A percentile compares a stretch with the other conserved stretches of the same genome.
Conservation (phyloP, 768 basidiomycete genomes). For the Calocybe gangraenosa region DNA sequence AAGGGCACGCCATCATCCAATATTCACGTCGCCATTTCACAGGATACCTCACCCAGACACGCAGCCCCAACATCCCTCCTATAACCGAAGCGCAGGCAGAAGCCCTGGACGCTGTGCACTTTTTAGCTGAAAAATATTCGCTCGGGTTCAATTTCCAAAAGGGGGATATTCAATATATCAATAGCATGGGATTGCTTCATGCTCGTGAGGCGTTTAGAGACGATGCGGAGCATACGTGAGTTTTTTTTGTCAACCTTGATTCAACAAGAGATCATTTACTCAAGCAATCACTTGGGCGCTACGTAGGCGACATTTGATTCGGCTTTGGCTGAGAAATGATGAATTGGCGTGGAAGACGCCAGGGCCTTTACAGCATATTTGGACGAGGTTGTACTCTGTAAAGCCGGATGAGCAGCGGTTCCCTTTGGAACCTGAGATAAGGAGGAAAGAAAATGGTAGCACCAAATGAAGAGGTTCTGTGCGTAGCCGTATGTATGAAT, state of each 20-base stretch:
- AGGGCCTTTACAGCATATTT: slow-evolving; percentile 30
- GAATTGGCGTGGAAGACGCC: slow-evolving; percentile 43
- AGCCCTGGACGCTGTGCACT: slow-evolving; percentile 42
- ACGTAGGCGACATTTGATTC: slow-evolving; percentile 41
- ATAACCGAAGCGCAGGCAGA: slow-evolving; percentile 48
- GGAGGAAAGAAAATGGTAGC: slow-evolving; percentile 30
- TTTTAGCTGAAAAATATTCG: slow-evolving; percentile 38
- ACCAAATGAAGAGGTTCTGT: slow-evolving; percentile 17
- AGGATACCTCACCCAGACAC: slow-evolving; percentile 31
- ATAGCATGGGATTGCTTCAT: slow-evolving; percentile 39
- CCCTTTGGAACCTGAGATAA: slow-evolving; percentile 40
- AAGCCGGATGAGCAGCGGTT: slow-evolving; percentile 39
- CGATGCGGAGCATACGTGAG: slow-evolving; percentile 37
- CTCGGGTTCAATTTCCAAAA: slow-evolving; percentile 43
- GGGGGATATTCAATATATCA: slow-evolving; percentile 48
- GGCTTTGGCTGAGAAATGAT: slow-evolving; percentile 43
- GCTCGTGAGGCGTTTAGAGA: slow-evolving; percentile 41
- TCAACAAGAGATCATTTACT: too few species aligned
- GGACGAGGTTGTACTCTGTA: slow-evolving; percentile 35
- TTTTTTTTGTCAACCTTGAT: background rate
- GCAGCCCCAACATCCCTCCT: slow-evolving; percentile 36
- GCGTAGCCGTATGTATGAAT: too few species aligned
- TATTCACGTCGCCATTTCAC: slow-evolving; percentile 44
- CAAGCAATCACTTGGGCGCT: too few species aligned
- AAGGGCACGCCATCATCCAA: slow-evolving; percentile 38